These are phyloP conservation scores for Saccharomycopsis microspora DNA, from an alignment of 805 yeast species.

Conservation along the genomic window DNA sequence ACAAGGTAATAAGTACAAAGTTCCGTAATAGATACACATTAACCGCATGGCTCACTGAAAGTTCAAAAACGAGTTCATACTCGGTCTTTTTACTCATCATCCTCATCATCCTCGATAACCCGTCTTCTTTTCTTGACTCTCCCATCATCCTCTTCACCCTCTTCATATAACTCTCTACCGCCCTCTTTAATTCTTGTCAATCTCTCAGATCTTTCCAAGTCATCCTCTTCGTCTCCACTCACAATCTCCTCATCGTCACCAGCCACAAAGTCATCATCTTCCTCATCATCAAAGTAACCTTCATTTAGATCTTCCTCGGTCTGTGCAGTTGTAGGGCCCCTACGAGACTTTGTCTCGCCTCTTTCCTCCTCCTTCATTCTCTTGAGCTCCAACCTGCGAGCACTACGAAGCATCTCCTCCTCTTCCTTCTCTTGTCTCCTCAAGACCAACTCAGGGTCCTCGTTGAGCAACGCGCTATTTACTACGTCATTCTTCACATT, in stretches of 20 bases:
- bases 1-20: no score
- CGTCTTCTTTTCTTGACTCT: constrained; percentile 14
- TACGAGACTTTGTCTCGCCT: constrained; percentile 2
- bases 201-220: constrained; percentile 18
- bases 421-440: constrained; percentile 57
- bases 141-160: constrained; percentile 6
- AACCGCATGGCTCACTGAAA: neutral
- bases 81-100: neutral
- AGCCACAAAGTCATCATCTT: constrained; percentile 17
- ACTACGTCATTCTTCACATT: constrained; percentile 28
- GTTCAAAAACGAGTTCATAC: neutral
- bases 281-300: constrained; percentile 16
- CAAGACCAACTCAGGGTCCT: constrained; percentile 64
- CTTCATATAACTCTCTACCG: constrained; percentile 5
- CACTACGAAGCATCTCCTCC: constrained; percentile 51
- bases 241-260: constrained; percentile 16
- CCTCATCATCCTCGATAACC: constrained; percentile 15
- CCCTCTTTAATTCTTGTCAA: constrained; percentile 13
- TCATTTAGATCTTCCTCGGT: neutral
- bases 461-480: constrained; percentile 28
- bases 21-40: no score
- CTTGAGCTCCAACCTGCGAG: constrained; percentile 48
- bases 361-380: constrained; percentile 14
- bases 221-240: constrained; percentile 18
- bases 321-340: constrained; percentile 1